Evolutionary conservation across 2,329 filamentous ascomycete species (phyloP), one percentile per base, ranked within the genome.

Genomic region (Calonectria montana): DNA sequence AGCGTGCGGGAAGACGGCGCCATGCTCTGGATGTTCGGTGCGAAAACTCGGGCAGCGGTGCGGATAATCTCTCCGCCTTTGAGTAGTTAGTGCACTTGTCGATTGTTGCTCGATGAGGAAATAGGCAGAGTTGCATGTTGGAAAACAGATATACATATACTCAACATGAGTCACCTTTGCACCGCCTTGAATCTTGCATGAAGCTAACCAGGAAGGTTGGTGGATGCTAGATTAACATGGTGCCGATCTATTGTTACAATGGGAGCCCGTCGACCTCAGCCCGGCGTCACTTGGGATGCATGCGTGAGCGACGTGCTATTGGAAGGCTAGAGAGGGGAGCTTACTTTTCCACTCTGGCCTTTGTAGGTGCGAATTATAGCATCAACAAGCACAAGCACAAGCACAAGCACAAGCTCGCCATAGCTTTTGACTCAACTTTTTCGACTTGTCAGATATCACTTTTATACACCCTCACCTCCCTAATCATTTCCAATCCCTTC

Each of bases 1-100:
- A 83, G 75, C 45, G 70, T 76, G 35, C 79, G 81, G 45, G 77
- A 69, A 13, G 69, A 48, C 53, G 71, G 25, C 47, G 53, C 37
- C 47, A 69, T 50, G 39, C 48, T 16, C 45, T 76, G 76, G 57
- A 18, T 12, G 15, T 31, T 35, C 18, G 45, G 23, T 45, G 50
- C 50, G 48, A 61, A 41, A 31, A 41, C 25, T 27, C 47, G 43
- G 53, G 18, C n/a, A 61, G 61, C 29, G 39, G n/a, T 68, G 31
- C n/a, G 31, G 31, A 21, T 23, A n/a, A 43, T 27, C 41, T 47
- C 39, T 55, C 21, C 50, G 35, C 18, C 15, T n/a, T 41, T 35
- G 43, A 25, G 23, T 35, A n/a, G n/a, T n/a, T n/a, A n/a, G n/a
- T n/a, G n/a, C 21, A 25, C 37, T 50, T 9, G 31, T 53, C 25